These are phyloP conservation scores for Cercospora sp. DNA, from an alignment of 2,329 filamentous ascomycete genomes.

Conservation along the genomic window DNA sequence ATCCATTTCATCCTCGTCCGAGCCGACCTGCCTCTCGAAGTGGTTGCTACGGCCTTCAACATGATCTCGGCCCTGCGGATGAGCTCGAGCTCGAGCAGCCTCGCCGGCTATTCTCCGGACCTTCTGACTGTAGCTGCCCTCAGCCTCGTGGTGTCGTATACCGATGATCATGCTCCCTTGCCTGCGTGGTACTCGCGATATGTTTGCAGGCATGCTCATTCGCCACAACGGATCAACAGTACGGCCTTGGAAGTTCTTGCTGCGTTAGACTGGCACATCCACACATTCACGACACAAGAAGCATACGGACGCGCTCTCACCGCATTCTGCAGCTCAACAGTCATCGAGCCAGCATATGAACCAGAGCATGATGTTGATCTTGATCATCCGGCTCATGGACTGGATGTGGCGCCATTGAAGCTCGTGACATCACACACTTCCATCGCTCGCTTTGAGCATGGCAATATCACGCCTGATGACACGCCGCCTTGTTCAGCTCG, in stretches of 20 bases:
- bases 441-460: conserved; percentile 1
- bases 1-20: conserved; percentile 32
- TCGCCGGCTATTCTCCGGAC: conserved; percentile 21
- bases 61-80: conserved; percentile 29
- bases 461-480: not conserved
- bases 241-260: conserved; percentile 27
- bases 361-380: not conserved
- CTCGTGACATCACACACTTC: conserved; percentile 4
- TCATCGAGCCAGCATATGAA: not conserved
- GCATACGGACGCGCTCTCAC: conserved; percentile 18
- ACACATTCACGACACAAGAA: conserved; percentile 22
- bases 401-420: not conserved
- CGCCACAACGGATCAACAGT: conserved; percentile 25
- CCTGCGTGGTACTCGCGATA: conserved; percentile 30
- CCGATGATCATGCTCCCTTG: conserved; percentile 31
- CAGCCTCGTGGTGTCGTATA: conserved; percentile 34
- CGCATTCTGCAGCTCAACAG: conserved; percentile 10
- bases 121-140: conserved; percentile 33
- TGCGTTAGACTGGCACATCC: conserved; percentile 34
- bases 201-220: conserved; percentile 27
- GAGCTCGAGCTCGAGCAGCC: not conserved
- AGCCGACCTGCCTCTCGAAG: conserved; percentile 32
- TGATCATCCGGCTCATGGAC: not conserved
- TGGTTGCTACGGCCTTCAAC: conserved; percentile 36
- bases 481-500: not conserved